Percentiles rank a stretch among this genome's conserved stretches.
Evolutionary conservation across 306 rosid genomes (phyloP).

Genomic region (Coriaria nepalensis): DNA sequence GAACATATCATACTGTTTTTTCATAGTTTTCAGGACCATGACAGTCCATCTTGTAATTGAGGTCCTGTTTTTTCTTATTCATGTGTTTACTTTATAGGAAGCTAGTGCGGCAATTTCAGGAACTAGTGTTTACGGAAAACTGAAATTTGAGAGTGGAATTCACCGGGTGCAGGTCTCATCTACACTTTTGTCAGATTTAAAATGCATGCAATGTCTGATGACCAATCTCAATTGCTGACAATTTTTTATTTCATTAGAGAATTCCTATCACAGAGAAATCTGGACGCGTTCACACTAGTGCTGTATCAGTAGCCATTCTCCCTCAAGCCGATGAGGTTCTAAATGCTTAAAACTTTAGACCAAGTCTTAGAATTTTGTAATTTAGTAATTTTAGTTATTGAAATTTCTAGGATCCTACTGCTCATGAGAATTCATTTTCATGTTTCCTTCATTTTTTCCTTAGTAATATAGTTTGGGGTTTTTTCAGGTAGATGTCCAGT

Average conservation of each 20-base stretch:
- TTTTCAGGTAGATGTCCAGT: slow-evolving; percentile 77
- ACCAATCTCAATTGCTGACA: slow-evolving; percentile 12
- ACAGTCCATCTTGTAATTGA: too few species aligned
- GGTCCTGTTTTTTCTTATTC: too few species aligned
- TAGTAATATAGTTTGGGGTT: slow-evolving; percentile 9
- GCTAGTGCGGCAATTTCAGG: slow-evolving; percentile 86
- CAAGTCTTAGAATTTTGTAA: not conserved
- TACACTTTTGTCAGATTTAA: too few species aligned
- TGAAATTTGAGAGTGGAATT: slow-evolving; percentile 91
- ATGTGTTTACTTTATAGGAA: slow-evolving; percentile 55
- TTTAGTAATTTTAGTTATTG: not conserved
- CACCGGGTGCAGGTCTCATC: slow-evolving; percentile 84
- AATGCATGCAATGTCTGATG: too few species aligned
- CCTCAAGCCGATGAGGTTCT: slow-evolving; percentile 89
- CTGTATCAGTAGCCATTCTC: slow-evolving; percentile 90
- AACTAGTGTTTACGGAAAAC: slow-evolving; percentile 62
- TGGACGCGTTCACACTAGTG: slow-evolving; percentile 94
- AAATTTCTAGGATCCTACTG: not conserved
- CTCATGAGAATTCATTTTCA: too few species aligned
- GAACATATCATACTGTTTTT: not conserved
- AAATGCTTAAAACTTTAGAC: not conserved
- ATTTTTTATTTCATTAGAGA: slow-evolving; percentile 39
- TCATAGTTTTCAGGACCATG: too few species aligned
- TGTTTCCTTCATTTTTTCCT: not conserved
- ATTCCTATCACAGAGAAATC: slow-evolving; percentile 86